phyloP scores from a whole-genome alignment of 176 grass and related monocot genomes.

The Oryza australiensis region DNA sequence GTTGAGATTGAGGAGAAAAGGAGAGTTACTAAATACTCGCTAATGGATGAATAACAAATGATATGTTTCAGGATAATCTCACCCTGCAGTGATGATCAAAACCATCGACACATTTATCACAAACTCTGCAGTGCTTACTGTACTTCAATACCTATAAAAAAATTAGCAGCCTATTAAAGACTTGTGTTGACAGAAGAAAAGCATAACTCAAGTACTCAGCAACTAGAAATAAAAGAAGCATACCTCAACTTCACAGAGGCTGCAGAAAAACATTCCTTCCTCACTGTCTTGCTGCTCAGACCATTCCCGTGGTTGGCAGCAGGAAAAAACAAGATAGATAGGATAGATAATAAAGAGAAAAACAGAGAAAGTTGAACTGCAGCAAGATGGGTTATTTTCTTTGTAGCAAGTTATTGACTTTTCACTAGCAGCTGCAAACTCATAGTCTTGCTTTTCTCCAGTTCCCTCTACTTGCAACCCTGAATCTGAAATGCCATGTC shows the following conservation, averaged over 20 bases:
- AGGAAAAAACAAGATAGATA: slow-evolving; percentile 63
- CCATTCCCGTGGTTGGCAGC: slow-evolving; percentile 64
- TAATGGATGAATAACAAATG: slow-evolving; percentile 19
- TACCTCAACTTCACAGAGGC: slow-evolving; percentile 96
- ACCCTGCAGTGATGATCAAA: slow-evolving; percentile 99
- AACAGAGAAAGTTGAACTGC: slow-evolving; percentile 46
- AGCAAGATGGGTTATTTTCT: slow-evolving; percentile 52
- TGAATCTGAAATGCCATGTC: slow-evolving; percentile 43
- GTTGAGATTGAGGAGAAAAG: slow-evolving; percentile 30
- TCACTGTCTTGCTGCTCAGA: slow-evolving; percentile 83
- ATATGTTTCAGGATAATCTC: slow-evolving; percentile 30
- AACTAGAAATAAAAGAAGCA: slow-evolving; percentile 21
- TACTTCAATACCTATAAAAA: slow-evolving; percentile 82
- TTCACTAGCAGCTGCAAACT: slow-evolving; percentile 25
- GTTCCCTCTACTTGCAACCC: slow-evolving; percentile 36
- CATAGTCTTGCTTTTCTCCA: slow-evolving; percentile 39
- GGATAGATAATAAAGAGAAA: slow-evolving; percentile 63
- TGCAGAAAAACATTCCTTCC: slow-evolving; percentile 98
- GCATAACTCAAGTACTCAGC: neutral
- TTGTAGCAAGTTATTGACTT: slow-evolving; percentile 51
- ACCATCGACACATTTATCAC: slow-evolving; percentile 98
- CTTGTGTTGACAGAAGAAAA: slow-evolving; percentile 14
- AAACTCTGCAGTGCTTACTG: slow-evolving; percentile 98
- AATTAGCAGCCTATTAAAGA: slow-evolving; percentile 3
- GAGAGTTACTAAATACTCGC: slow-evolving; percentile 11